These are phyloP conservation scores for Dendryphion nanum DNA, from an alignment of 2,329 filamentous ascomycete genomes.

Conservation along the genomic window DNA sequence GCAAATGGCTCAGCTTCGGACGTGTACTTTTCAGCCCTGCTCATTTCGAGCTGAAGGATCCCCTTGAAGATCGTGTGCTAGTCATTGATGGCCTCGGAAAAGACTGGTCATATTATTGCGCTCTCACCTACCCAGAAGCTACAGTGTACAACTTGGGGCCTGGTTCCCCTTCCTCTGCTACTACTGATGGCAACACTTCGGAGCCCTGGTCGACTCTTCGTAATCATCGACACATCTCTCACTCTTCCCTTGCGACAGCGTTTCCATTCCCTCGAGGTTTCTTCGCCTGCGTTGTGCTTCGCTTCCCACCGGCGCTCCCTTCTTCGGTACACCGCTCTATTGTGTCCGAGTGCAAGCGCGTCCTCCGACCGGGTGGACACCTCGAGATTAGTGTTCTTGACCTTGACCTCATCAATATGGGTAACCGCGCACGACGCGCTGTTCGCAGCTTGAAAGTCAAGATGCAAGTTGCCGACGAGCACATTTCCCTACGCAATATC, in stretches of 20 bases:
- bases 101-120: constrained; percentile 85
- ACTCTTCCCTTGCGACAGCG: constrained; percentile 59
- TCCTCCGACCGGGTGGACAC: constrained; percentile 73
- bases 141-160: constrained; percentile 70
- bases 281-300: constrained; percentile 73
- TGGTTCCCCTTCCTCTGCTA: constrained; percentile 20
- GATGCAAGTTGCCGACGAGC: constrained; percentile 60
- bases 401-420: constrained; percentile 80
- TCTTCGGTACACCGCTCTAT: constrained; percentile 69
- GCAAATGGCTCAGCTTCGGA: constrained; percentile 84
- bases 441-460: constrained; percentile 71
- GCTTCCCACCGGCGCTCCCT: constrained; percentile 70
- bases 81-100: constrained; percentile 85
- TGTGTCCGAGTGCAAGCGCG: constrained; percentile 72
- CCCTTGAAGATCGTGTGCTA: constrained; percentile 63
- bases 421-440: constrained; percentile 65
- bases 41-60: constrained; percentile 64
- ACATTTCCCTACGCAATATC: constrained; percentile 57
- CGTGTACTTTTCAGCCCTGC: constrained; percentile 80
- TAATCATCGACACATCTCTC: constrained; percentile 76
- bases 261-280: constrained; percentile 76
- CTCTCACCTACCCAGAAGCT: constrained; percentile 72
- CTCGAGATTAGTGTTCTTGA: constrained; percentile 79
- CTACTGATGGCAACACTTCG: constrained; percentile 11
- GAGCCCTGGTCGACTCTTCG: constrained; percentile 42